phyloP scores from a whole-genome alignment of 2,329 filamentous ascomycete species.

The Phialophora tarda region DNA sequence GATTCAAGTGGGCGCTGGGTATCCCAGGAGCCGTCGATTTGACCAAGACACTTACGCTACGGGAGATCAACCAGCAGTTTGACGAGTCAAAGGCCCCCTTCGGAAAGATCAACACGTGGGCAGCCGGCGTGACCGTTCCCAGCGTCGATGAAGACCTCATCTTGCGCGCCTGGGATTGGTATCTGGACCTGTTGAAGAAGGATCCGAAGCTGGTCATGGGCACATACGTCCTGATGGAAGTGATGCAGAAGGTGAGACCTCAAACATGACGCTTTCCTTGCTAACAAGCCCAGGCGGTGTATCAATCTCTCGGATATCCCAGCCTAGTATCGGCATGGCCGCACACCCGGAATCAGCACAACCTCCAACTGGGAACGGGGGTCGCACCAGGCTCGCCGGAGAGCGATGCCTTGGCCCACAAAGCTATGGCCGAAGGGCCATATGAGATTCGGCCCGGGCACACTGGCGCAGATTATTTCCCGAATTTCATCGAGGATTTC shows the following conservation, averaged over 20 bases:
- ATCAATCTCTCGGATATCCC: slow-evolving; percentile 25
- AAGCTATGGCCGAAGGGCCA: slow-evolving; percentile 25
- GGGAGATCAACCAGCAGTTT: slow-evolving; percentile 23
- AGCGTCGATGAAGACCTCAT: slow-evolving; percentile 21
- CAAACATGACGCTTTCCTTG: neutral
- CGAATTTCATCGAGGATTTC: slow-evolving; percentile 26
- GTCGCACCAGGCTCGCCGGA: slow-evolving; percentile 14
- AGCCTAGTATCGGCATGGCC: slow-evolving; percentile 27
- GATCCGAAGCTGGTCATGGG: slow-evolving; percentile 22
- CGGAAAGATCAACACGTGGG: slow-evolving; percentile 25
- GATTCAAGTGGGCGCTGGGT: slow-evolving; percentile 34
- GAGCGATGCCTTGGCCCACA: slow-evolving; percentile 22
- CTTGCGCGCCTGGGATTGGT: slow-evolving; percentile 25
- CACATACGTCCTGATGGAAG: slow-evolving; percentile 25
- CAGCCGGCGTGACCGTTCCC: slow-evolving; percentile 22
- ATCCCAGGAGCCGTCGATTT: slow-evolving; percentile 32
- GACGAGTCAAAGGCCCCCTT: slow-evolving; percentile 19
- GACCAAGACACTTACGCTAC: slow-evolving; percentile 24
- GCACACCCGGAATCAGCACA: slow-evolving; percentile 27
- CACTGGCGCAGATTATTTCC: slow-evolving; percentile 25
- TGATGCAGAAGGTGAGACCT: slow-evolving; percentile 27
- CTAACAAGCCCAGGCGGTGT: slow-evolving; percentile 13
- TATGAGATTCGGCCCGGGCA: slow-evolving; percentile 24
- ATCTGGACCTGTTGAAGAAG: slow-evolving; percentile 18
- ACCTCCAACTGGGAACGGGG: slow-evolving; percentile 27